These are phyloP conservation scores for Trypanosomatidae sp. DNA, from an alignment of 208 protist genomes.

Conservation along the genomic window DNA sequence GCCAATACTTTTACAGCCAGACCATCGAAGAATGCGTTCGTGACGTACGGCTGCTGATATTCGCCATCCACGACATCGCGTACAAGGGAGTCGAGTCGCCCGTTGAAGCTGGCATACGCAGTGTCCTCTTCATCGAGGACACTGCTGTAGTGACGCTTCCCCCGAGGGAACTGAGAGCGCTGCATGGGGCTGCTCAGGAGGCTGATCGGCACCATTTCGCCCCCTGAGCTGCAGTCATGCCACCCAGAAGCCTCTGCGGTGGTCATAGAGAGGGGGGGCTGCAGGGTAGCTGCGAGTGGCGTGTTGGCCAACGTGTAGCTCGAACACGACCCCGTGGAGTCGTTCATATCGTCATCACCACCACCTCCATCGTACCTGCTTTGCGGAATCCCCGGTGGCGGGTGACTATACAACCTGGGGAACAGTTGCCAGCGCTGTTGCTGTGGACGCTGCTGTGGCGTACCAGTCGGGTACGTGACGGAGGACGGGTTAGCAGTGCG, in stretches of 20 bases:
- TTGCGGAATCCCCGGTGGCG: not conserved
- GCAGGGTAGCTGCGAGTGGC: not conserved
- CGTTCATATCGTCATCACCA: slow-evolving; percentile 3
- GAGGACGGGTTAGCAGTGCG: not conserved
- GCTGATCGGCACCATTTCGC: not conserved
- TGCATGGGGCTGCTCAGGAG: slow-evolving; percentile 2
- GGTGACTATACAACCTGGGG: not conserved
- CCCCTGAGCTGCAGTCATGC: not conserved
- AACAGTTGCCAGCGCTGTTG: not conserved
- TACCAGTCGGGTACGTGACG: not conserved
- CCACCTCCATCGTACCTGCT: not conserved
- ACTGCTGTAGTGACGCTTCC: not conserved
- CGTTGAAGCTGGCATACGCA: not conserved
- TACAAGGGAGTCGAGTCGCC: not conserved
- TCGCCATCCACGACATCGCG: not conserved
- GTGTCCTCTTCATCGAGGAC: not conserved
- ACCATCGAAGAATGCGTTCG: slow-evolving; percentile 15
- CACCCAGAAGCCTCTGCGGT: not conserved
- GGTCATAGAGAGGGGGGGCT: not conserved
- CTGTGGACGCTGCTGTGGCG: not conserved
- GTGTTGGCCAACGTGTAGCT: slow-evolving; percentile 1
- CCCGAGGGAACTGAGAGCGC: not conserved
- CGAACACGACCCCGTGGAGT: not conserved
- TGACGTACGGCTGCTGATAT: not conserved
- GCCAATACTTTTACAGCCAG: not conserved